Evolutionary conservation across 768 basidiomycete genomes (phyloP).

Genomic region (Macrolepiota fuliginosa): DNA sequence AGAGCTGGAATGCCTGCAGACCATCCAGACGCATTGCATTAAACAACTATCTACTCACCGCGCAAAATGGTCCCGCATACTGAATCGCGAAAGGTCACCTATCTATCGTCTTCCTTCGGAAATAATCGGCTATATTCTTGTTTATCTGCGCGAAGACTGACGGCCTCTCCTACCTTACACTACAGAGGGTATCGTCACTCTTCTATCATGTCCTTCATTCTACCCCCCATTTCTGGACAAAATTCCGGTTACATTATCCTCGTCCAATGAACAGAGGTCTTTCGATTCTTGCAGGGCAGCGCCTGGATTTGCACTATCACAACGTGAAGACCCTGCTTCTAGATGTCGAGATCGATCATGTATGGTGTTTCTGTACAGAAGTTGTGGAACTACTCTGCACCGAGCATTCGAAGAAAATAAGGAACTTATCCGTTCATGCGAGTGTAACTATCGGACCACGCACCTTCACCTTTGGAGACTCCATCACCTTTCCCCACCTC

Average conservation of each 20-base stretch:
- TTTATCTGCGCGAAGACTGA: background rate
- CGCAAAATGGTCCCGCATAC: background rate
- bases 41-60: background rate
- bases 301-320: background rate
- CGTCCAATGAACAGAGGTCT: background rate
- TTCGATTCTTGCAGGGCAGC: background rate
- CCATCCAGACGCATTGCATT: background rate
- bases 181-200: background rate
- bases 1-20: background rate
- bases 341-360: background rate
- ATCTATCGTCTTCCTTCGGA: background rate
- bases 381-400: background rate
- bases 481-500: background rate
- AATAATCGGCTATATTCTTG: background rate
- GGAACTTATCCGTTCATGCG: background rate
- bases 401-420: background rate
- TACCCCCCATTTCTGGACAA: background rate
- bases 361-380: too few relatives aligned
- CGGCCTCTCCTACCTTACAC: background rate
- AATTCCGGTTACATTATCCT: background rate
- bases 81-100: background rate
- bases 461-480: background rate
- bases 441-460: background rate
- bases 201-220: background rate
- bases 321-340: background rate